Evolutionary conservation across 139 green algal genomes (phyloP).

Genomic region (Chlorella sp.): DNA sequence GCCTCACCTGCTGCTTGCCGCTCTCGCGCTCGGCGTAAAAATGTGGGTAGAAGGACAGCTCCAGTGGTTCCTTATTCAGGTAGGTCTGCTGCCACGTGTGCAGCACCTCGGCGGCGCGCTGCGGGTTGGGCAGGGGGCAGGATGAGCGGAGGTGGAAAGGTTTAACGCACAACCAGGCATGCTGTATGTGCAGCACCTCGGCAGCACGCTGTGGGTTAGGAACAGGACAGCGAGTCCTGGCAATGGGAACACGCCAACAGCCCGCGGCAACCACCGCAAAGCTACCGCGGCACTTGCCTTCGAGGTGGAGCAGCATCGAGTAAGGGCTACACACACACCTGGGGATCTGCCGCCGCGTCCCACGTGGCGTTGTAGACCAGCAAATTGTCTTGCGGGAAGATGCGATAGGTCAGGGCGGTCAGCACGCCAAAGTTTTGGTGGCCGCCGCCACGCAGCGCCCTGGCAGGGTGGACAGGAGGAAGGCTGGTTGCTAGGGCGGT

Average conservation of each 20-base stretch:
- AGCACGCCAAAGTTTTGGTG: constrained; percentile 20
- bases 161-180: no score
- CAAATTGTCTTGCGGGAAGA: background rate
- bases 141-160: no score
- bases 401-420: background rate
- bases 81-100: background rate
- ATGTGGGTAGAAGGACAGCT: background rate
- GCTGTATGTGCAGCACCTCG: background rate
- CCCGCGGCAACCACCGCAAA: no score
- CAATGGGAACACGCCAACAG: no score
- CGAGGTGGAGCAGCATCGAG: no score
- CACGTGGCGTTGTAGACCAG: background rate
- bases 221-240: no score
- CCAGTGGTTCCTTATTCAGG: background rate
- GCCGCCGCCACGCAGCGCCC: constrained; percentile 18
- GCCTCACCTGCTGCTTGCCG: background rate
- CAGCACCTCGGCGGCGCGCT: background rate
- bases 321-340: no score
- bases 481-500: background rate
- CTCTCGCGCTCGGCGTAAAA: background rate
- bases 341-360: background rate
- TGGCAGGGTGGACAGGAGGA: background rate
- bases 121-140: no score
- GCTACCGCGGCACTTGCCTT: no score
- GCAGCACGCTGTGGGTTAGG: background rate